A percentile compares a stretch with the other conserved stretches of the same genome.
phyloP scores from a whole-genome alignment of 345 rosid genomes.

The Tarenaya hassleriana region DNA sequence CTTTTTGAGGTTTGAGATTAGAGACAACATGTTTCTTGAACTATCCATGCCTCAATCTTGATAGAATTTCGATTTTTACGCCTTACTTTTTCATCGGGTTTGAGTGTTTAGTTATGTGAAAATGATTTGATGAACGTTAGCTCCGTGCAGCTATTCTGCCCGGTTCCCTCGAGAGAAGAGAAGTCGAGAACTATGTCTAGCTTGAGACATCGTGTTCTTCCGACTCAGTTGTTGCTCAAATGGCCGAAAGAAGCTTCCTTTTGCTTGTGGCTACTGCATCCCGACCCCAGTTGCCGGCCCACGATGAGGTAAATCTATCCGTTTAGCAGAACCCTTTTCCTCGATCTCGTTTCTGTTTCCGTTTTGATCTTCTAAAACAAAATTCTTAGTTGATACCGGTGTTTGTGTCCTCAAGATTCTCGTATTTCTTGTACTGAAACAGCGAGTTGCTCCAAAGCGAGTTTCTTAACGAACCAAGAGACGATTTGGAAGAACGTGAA shows the following conservation, averaged over 20 bases:
- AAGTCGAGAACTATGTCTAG: conserved; percentile 85
- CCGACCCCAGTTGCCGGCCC: conserved; percentile 83
- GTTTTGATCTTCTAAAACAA: background rate
- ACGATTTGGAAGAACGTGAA: conserved; percentile 74
- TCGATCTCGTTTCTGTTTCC: background rate
- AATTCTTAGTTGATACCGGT: too few relatives aligned
- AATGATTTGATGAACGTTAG: conserved; percentile 30
- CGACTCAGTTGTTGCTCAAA: conserved; percentile 74
- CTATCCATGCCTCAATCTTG: background rate
- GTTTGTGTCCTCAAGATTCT: too few relatives aligned
- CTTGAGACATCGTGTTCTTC: conserved; percentile 94
- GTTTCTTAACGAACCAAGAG: conserved; percentile 76
- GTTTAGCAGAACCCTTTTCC: too few relatives aligned
- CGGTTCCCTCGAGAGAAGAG: conserved; percentile 59
- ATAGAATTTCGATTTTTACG: background rate
- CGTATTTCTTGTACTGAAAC: conserved; percentile 12
- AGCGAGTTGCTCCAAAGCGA: conserved; percentile 81
- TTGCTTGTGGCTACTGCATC: conserved; percentile 91
- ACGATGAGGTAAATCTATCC: conserved; percentile 56
- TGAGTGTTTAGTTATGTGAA: conserved; percentile 6
- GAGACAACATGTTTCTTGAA: background rate
- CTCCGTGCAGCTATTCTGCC: conserved; percentile 57
- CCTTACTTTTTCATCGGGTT: background rate
- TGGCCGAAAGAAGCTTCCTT: conserved; percentile 93
- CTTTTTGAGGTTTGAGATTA: conserved; percentile 71